These are phyloP conservation scores for Phytophthora pistaciae DNA, from an alignment of 352 stramenopile genomes.

Conservation along the genomic window DNA sequence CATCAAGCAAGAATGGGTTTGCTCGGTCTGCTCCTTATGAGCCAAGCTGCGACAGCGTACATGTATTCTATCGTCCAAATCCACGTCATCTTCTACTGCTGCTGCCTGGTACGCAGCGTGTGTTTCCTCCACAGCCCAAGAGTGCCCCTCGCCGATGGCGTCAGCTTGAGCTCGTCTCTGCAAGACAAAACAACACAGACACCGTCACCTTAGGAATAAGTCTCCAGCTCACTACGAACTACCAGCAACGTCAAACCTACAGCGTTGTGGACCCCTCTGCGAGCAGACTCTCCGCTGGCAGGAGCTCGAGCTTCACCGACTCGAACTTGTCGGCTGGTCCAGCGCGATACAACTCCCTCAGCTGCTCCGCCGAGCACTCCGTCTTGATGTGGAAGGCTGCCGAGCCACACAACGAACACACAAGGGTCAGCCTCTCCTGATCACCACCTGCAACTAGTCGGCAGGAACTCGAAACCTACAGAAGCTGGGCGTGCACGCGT, in stretches of 20 bases:
- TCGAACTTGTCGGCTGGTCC: slow-evolving; percentile 68
- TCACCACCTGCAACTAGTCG: too few species aligned
- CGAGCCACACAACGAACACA: neutral
- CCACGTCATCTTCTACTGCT: slow-evolving; percentile 4
- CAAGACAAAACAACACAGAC: slow-evolving; percentile 5
- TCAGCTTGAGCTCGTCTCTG: slow-evolving; percentile 49
- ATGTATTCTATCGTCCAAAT: slow-evolving; percentile 12
- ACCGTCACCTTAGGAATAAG: slow-evolving; percentile 1
- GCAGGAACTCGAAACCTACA: slow-evolving; percentile 40
- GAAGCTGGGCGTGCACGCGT: slow-evolving; percentile 83
- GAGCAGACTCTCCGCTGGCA: slow-evolving; percentile 50
- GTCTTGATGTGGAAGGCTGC: slow-evolving; percentile 73
- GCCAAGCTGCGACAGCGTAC: neutral
- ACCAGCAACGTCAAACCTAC: slow-evolving; percentile 30
- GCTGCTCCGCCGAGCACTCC: slow-evolving; percentile 37
- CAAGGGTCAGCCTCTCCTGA: neutral
- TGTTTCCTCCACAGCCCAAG: slow-evolving; percentile 55
- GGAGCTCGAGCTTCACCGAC: slow-evolving; percentile 60
- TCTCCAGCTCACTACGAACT: neutral
- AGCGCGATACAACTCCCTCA: slow-evolving; percentile 49
- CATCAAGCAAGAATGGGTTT: neutral
- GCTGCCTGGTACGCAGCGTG: slow-evolving; percentile 24
- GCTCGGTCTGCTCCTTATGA: neutral
- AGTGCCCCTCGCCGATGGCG: slow-evolving; percentile 57
- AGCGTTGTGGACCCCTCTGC: slow-evolving; percentile 20